Percentiles rank a stretch among this genome's conserved stretches.
These are phyloP conservation scores for Wallacemonas sp. DNA, from an alignment of 208 protist genomes.

Conservation along the genomic window DNA sequence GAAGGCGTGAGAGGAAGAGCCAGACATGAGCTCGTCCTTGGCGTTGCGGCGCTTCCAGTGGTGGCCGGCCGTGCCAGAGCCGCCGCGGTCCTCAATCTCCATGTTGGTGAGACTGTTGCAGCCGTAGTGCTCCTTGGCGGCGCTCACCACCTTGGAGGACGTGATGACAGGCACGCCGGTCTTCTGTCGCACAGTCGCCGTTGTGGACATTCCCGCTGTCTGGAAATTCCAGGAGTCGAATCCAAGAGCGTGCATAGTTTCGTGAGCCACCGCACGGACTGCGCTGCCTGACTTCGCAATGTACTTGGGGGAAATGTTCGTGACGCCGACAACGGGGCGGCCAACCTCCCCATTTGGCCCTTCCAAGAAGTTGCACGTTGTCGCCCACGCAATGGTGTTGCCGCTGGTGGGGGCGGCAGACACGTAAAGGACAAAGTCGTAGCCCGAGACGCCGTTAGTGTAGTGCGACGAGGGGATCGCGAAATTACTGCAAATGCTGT, in stretches of 20 bases:
- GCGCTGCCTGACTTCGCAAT: conserved; percentile 17
- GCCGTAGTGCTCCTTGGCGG: conserved; percentile 57
- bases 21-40: conserved; percentile 87
- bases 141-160: conserved; percentile 28
- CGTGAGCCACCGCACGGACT: conserved; percentile 54
- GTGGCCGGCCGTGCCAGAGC: conserved; percentile 36
- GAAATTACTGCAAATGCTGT: conserved; percentile 32
- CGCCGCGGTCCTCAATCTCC: conserved; percentile 78
- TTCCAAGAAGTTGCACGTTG: conserved; percentile 35
- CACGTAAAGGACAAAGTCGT: conserved; percentile 82
- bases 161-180: conserved; percentile 25
- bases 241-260: conserved; percentile 85
- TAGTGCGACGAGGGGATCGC: conserved; percentile 43
- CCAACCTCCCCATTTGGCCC: background rate
- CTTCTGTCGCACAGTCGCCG: conserved; percentile 38
- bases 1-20: conserved; percentile 21
- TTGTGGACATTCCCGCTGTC: background rate
- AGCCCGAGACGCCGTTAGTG: conserved; percentile 32
- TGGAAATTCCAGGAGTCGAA: conserved; percentile 35
- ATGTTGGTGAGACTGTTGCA: conserved; percentile 53
- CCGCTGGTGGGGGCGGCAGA: conserved; percentile 28
- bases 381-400: conserved; percentile 41
- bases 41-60: conserved; percentile 89
- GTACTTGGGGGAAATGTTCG: conserved; percentile 47
- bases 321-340: conserved; percentile 40